These are phyloP conservation scores for Pontederia paniculata DNA, from an alignment of 176 grass and related monocot genomes.

Conservation along the genomic window DNA sequence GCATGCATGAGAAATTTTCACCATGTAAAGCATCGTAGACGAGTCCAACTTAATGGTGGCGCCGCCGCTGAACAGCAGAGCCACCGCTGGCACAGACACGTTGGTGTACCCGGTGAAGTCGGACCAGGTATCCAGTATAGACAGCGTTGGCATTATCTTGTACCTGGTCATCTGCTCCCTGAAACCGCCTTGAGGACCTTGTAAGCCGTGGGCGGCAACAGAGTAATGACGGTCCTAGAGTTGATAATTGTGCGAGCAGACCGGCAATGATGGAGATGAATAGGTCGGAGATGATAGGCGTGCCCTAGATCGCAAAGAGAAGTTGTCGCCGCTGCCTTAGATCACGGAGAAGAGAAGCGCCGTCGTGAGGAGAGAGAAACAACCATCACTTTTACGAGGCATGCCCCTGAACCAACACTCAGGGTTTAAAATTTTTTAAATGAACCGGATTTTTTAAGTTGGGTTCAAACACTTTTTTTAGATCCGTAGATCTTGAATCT, in stretches of 20 bases:
- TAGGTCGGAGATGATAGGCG: too few relatives aligned
- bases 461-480: too few relatives aligned
- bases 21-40: slow-evolving; percentile 44
- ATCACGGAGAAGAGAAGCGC: too few relatives aligned
- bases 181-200: slow-evolving; percentile 32
- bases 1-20: slow-evolving; percentile 36
- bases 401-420: too few relatives aligned
- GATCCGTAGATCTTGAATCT: too few relatives aligned
- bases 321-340: too few relatives aligned
- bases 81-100: slow-evolving; percentile 29
- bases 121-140: slow-evolving; percentile 51
- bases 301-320: too few relatives aligned
- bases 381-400: too few relatives aligned
- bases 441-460: too few relatives aligned
- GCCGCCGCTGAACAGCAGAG: slow-evolving; percentile 39
- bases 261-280: slow-evolving; percentile 26
- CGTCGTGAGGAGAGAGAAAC: too few relatives aligned
- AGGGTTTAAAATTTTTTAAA: too few relatives aligned
- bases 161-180: slow-evolving; percentile 28
- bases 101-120: slow-evolving; percentile 24
- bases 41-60: slow-evolving; percentile 29
- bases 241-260: slow-evolving; percentile 50
- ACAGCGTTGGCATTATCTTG: slow-evolving; percentile 19
- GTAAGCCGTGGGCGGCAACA: slow-evolving; percentile 58
- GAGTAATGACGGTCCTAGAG: slow-evolving; percentile 82